A percentile compares a stretch with the other conserved stretches of the same genome.
Evolutionary conservation across 495 filamentous ascomycete genomes (phyloP).

Genomic region (Delitschia confertaspora): DNA sequence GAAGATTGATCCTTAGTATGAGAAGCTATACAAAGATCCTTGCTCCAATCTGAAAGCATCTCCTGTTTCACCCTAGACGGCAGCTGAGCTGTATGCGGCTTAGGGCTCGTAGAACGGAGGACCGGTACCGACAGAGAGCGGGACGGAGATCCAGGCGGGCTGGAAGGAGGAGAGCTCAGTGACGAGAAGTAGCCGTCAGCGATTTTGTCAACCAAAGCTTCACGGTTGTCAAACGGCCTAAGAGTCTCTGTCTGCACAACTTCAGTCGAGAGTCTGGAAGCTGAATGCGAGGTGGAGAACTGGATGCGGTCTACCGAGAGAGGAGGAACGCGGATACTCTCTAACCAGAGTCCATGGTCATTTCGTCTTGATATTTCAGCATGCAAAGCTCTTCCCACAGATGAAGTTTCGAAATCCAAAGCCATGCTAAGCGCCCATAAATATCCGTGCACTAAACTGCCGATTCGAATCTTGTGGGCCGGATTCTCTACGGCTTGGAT

Average conservation of each 20-base stretch:
- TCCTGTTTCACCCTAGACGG: constrained; percentile 55
- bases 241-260: constrained; percentile 51
- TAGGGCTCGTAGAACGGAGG: constrained; percentile 29
- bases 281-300: constrained; percentile 26
- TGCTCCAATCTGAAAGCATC: constrained; percentile 68
- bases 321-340: constrained; percentile 50
- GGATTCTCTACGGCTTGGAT: constrained; percentile 55
- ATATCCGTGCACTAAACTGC: constrained; percentile 79
- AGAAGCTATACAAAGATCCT: constrained; percentile 57
- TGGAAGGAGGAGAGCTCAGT: constrained; percentile 51
- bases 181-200: constrained; percentile 55
- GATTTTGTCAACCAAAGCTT: constrained; percentile 60
- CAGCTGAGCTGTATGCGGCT: constrained; percentile 30
- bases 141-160: constrained; percentile 63
- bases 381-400: constrained; percentile 57
- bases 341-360: constrained; percentile 65
- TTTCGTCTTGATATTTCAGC: constrained; percentile 66
- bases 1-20: constrained; percentile 25
- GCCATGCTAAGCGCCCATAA: constrained; percentile 67
- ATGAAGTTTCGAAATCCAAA: constrained; percentile 64
- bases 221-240: constrained; percentile 56
- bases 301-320: constrained; percentile 42
- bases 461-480: constrained; percentile 61
- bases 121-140: constrained; percentile 55
- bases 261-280: constrained; percentile 38